Percentiles rank a stretch among this genome's conserved stretches.
These are phyloP conservation scores for Discostella stelligeroides DNA, from an alignment of 108 stramenopile genomes.

Conservation along the genomic window DNA sequence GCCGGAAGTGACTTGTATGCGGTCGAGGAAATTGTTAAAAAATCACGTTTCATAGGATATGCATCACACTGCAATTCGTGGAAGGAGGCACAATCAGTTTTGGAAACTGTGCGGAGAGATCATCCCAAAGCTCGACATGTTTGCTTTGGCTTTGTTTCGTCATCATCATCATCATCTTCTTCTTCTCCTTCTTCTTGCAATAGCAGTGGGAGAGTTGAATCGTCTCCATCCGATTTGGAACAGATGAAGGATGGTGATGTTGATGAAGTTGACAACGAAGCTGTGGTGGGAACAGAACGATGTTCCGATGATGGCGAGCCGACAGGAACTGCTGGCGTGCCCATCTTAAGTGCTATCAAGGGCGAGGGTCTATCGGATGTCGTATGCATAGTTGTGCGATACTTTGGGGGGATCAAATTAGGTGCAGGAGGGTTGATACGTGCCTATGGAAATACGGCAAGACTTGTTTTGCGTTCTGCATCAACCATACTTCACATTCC, in stretches of 20 bases:
- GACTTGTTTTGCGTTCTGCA: slow-evolving; percentile 66
- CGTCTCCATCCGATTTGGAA: too few relatives aligned
- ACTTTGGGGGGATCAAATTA: slow-evolving; percentile 85
- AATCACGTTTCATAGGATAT: slow-evolving; percentile 79
- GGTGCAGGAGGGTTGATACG: slow-evolving; percentile 89
- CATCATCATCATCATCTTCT: slow-evolving; percentile 11
- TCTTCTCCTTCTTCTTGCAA: too few relatives aligned
- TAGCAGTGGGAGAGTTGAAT: too few relatives aligned
- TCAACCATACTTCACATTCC: slow-evolving; percentile 56
- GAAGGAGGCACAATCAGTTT: slow-evolving; percentile 60
- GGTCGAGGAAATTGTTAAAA: slow-evolving; percentile 79
- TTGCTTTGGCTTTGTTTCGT: slow-evolving; percentile 69
- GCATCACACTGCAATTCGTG: slow-evolving; percentile 66
- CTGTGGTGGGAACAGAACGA: slow-evolving; percentile 62
- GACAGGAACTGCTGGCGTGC: slow-evolving; percentile 78
- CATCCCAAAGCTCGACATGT: slow-evolving; percentile 86
- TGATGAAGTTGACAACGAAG: too few relatives aligned
- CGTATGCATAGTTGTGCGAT: slow-evolving; percentile 80
- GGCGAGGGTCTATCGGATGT: slow-evolving; percentile 70
- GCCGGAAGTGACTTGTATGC: too few relatives aligned
- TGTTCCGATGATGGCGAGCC: slow-evolving; percentile 88
- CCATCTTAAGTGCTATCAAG: slow-evolving; percentile 77
- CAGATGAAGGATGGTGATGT: too few relatives aligned
- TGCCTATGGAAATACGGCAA: slow-evolving; percentile 78
- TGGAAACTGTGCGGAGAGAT: slow-evolving; percentile 52